These are phyloP conservation scores for Aurantiochytrium sp. DNA, from an alignment of 108 stramenopile genomes.

Conservation along the genomic window DNA sequence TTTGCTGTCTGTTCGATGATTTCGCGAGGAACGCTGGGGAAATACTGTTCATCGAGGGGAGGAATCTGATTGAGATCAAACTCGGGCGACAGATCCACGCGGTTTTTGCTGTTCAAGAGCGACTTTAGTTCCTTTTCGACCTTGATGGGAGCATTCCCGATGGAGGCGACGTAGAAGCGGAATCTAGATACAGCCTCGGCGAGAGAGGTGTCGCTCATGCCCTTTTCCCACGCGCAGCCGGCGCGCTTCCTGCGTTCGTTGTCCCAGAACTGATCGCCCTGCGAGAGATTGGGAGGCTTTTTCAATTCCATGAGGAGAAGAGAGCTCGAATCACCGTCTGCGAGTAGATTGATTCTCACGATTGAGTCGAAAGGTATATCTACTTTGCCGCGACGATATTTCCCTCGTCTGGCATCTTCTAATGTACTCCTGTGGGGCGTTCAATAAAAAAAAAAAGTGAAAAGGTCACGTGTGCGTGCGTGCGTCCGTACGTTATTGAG, in stretches of 20 bases:
- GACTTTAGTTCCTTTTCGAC: neutral
- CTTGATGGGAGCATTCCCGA: neutral
- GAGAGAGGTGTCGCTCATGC: neutral
- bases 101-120: neutral
- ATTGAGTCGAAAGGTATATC: neutral
- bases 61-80: neutral
- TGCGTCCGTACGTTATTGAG: too few relatives aligned
- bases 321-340: neutral
- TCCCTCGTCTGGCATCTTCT: neutral
- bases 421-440: neutral
- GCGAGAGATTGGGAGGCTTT: neutral
- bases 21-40: neutral
- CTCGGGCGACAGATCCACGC: neutral
- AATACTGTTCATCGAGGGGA: neutral
- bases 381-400: constrained; percentile 2
- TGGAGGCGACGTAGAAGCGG: neutral
- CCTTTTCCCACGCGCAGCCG: neutral
- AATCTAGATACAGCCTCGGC: neutral
- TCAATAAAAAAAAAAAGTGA: neutral
- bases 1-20: neutral
- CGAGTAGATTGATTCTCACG: neutral
- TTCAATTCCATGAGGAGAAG: neutral
- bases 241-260: neutral
- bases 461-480: neutral
- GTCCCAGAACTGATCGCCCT: constrained; percentile 7